Evolutionary conservation across 768 basidiomycete genomes (phyloP).

Genomic region (Hericium alpestre): DNA sequence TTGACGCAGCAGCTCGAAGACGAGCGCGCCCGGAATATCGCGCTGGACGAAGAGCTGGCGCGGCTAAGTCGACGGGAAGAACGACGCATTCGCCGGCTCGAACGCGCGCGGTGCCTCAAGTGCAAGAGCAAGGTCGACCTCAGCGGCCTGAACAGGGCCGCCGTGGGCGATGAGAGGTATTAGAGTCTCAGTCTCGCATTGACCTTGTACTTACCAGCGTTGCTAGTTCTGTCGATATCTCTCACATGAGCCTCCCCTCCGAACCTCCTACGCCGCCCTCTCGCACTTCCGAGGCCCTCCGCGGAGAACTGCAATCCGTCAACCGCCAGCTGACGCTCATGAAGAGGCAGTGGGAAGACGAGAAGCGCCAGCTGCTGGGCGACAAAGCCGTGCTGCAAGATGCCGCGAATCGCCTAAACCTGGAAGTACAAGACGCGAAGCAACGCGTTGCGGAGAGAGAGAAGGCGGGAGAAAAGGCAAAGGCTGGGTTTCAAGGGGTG

Average conservation of each 20-base stretch:
- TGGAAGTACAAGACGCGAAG: conserved; percentile 46
- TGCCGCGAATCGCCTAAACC: conserved; percentile 54
- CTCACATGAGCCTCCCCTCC: conserved; percentile 33
- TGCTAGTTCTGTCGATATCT: conserved; percentile 43
- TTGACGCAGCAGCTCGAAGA: conserved; percentile 65
- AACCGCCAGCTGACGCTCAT: conserved; percentile 54
- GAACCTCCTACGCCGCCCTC: conserved; percentile 64
- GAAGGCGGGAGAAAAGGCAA: conserved; percentile 37
- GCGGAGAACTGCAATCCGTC: conserved; percentile 46
- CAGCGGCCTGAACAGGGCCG: conserved; percentile 27
- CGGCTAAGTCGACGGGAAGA: conserved; percentile 59
- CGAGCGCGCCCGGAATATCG: conserved; percentile 44
- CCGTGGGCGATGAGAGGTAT: conserved; percentile 54
- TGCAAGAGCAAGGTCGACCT: conserved; percentile 57
- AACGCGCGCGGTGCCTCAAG: conserved; percentile 56
- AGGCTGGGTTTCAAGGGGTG: conserved; percentile 46
- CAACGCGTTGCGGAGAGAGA: conserved; percentile 49
- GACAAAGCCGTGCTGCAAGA: conserved; percentile 70
- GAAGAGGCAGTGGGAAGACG: conserved; percentile 62
- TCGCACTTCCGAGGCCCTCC: conserved; percentile 54
- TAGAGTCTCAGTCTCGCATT: background rate
- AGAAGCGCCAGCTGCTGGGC: conserved; percentile 48
- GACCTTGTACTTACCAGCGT: background rate
- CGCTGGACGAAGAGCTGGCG: conserved; percentile 60
- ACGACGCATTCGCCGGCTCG: conserved; percentile 49